Percentiles rank a stretch among this genome's conserved stretches.
Evolutionary conservation across 176 grass and related monocot genomes (phyloP).

Genomic region (Eremochloa ophiuroides): DNA sequence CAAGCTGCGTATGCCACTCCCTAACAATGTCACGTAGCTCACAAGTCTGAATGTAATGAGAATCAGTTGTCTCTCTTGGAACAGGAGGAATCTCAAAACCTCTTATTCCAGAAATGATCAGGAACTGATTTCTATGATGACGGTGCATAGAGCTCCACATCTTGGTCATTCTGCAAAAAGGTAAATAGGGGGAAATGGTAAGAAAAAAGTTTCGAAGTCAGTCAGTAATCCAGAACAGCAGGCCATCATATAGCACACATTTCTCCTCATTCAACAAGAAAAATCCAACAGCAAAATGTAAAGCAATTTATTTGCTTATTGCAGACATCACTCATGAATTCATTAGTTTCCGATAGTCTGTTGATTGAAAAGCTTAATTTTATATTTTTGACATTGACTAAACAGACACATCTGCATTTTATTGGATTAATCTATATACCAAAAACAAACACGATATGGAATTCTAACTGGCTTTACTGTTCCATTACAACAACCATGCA

Average conservation of each 20-base stretch:
- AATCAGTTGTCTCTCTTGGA: conserved; percentile 63
- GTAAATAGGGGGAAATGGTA: not conserved
- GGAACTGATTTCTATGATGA: conserved; percentile 53
- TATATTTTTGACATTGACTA: conserved; percentile 14
- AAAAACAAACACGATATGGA: not conserved
- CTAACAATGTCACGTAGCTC: conserved; percentile 57
- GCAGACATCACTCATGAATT: conserved; percentile 20
- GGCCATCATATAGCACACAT: not conserved
- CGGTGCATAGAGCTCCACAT: conserved; percentile 81
- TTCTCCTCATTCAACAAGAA: conserved; percentile 2
- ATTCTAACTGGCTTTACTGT: not conserved
- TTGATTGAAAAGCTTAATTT: not conserved
- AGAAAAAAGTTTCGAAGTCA: conserved; percentile 1
- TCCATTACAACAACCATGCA: not conserved
- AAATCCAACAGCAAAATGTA: conserved; percentile 16
- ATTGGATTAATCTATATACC: not conserved
- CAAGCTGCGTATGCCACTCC: conserved; percentile 73
- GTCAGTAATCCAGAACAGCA: not conserved
- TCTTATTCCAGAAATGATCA: conserved; percentile 35
- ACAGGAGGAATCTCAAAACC: conserved; percentile 44
- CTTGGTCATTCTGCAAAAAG: conserved; percentile 57
- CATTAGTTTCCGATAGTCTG: not conserved
- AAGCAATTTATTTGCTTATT: conserved; percentile 4
- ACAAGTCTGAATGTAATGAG: conserved; percentile 48
- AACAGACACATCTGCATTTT: not conserved